These are phyloP conservation scores for Lentinula boryana DNA, from an alignment of 768 basidiomycete species.

Conservation along the genomic window DNA sequence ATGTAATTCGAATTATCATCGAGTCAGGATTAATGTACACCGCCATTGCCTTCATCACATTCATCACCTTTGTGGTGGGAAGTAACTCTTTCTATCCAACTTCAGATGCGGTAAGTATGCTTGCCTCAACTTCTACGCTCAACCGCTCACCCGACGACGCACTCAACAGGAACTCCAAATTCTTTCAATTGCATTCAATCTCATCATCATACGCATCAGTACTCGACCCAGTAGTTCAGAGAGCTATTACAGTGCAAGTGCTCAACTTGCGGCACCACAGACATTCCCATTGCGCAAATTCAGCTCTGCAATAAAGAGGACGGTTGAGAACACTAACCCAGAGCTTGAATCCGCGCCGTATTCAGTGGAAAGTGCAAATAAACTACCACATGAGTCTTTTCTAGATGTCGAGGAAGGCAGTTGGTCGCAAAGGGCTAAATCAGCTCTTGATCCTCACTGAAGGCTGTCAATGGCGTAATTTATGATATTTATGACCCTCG, in stretches of 20 bases:
- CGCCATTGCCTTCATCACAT: slow-evolving; percentile 5
- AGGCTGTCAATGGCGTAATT: too few relatives aligned
- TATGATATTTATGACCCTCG: too few relatives aligned
- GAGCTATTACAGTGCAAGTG: background rate
- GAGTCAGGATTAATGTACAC: slow-evolving; percentile 12
- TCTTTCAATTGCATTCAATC: slow-evolving; percentile 10
- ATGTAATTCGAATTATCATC: slow-evolving; percentile 11
- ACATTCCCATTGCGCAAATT: background rate
- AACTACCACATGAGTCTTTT: background rate
- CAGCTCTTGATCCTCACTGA: too few relatives aligned
- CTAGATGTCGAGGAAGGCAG: background rate
- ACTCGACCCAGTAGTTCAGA: background rate
- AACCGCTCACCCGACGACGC: background rate
- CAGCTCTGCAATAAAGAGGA: background rate
- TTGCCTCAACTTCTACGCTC: background rate
- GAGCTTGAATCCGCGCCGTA: background rate
- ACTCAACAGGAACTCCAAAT: slow-evolving; percentile 7
- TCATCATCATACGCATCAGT: slow-evolving; percentile 10
- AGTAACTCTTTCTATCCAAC: slow-evolving; percentile 8
- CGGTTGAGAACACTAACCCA: background rate
- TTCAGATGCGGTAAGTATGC: background rate
- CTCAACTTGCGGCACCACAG: background rate
- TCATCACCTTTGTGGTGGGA: slow-evolving; percentile 1
- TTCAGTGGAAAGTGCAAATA: background rate
- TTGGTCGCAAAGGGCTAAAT: background rate